phyloP scores from a whole-genome alignment of 441 rosid species.

The Adansonia grandidieri region DNA sequence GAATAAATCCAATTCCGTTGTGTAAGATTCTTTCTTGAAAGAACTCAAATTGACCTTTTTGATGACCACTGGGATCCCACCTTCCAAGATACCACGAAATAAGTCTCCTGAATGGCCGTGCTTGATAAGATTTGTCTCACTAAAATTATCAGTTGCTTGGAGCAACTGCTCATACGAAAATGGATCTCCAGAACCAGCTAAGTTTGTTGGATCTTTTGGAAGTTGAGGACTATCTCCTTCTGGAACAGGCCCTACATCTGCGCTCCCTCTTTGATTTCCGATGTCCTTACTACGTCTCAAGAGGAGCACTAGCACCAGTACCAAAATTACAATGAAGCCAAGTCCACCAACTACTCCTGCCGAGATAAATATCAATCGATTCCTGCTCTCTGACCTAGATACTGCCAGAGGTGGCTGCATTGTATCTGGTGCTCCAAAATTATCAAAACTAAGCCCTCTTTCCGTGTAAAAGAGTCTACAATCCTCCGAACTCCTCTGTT shows the following conservation, averaged over 20 bases:
- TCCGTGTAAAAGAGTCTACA: constrained; percentile 50
- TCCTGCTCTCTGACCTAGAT: constrained; percentile 35
- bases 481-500: constrained; percentile 51
- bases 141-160: constrained; percentile 49
- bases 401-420: constrained; percentile 30
- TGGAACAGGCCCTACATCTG: constrained; percentile 60
- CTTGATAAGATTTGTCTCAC: constrained; percentile 52
- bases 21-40: constrained; percentile 45
- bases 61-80: constrained; percentile 46
- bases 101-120: constrained; percentile 69
- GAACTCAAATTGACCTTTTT: constrained; percentile 54
- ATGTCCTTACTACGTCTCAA: constrained; percentile 42
- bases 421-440: constrained; percentile 37
- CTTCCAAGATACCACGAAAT: constrained; percentile 55
- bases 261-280: constrained; percentile 42
- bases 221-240: constrained; percentile 48
- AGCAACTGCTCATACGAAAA: constrained; percentile 53
- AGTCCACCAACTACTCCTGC: constrained; percentile 59
- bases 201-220: constrained; percentile 41
- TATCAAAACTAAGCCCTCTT: constrained; percentile 50
- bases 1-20: constrained; percentile 31
- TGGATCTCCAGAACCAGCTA: constrained; percentile 49
- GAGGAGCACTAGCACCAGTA: constrained; percentile 43
- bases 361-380: constrained; percentile 44
- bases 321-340: constrained; percentile 49